A percentile compares a stretch with the other conserved stretches of the same genome.
Evolutionary conservation across 805 yeast species (phyloP).

Genomic region (Wickerhamiella dianesei): DNA sequence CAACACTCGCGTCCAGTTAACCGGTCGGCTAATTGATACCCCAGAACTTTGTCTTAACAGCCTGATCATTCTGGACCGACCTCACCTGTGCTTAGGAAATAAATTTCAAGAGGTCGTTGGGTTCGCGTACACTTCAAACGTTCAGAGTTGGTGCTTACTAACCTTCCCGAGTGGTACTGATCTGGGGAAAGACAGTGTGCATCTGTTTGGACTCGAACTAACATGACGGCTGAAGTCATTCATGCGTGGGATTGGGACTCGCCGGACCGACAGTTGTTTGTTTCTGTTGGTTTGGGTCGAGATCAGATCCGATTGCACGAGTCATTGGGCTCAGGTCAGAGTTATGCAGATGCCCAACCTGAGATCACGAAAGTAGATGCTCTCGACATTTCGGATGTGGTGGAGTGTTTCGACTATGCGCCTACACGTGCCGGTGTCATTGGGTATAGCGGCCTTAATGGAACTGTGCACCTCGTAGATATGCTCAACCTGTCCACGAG

Average conservation of each 20-base stretch:
- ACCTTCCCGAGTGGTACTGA: no score
- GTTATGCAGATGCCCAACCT: conserved; percentile 2
- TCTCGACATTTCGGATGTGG: conserved; percentile 23
- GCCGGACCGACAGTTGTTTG: conserved; percentile 42
- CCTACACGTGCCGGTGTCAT: conserved; percentile 23
- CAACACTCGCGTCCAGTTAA: neutral
- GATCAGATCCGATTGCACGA: conserved; percentile 57
- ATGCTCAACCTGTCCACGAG: conserved; percentile 24
- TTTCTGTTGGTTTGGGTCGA: conserved; percentile 63
- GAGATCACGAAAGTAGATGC: conserved; percentile 19
- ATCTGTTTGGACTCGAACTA: neutral
- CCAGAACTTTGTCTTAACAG: no score
- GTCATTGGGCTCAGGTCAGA: conserved; percentile 1
- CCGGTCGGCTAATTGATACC: no score
- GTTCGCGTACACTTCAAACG: neutral
- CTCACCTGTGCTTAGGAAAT: no score
- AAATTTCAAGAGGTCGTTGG: neutral
- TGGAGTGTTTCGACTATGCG: conserved; percentile 41
- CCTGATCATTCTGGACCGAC: no score
- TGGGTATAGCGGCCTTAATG: conserved; percentile 65
- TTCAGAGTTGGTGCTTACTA: no score
- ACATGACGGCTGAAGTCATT: conserved; percentile 47
- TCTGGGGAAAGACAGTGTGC: neutral
- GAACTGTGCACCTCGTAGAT: conserved; percentile 51
- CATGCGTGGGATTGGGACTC: conserved; percentile 48